Evolutionary conservation across 2,329 filamentous ascomycete genomes (phyloP), one percentile per base, ranked within the genome.

Genomic region (Monilinia aucupariae): DNA sequence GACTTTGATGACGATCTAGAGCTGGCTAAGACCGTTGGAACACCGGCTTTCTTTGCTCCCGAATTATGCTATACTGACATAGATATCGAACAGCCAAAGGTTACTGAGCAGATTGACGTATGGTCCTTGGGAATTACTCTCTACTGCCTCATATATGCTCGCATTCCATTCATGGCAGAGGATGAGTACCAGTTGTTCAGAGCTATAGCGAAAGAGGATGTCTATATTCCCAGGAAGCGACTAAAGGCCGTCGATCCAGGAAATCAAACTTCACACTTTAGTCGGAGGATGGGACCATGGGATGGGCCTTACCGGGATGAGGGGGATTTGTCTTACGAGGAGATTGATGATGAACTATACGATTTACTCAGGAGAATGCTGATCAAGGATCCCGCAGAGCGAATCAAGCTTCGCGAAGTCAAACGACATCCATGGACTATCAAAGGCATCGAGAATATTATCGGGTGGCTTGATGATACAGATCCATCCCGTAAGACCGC

Each of bases 81-180:
- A 30, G 87, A 85, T 66, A 75, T 76, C 70, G 85, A 82, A 72
- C 89, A 83, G 71, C 91, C 82, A 68, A 93, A 82, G 77, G 87
- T 99, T 48, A 96, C 92, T 5, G 91, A 91, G 70, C 91, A 96
- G 70, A 96, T 99, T 69, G 94, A 99, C 72, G 88, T 99, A 20
- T 99, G 94, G 94, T 96, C 94, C 13, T 81, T 99, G 27, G 94
- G 94, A 27, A 91, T 99, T 25, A 99, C 94, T 0, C 83, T 99
- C 2, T 99, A 97, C 76, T 96, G 93, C 72, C 86, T 99, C 74
- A 86, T 99, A 62, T 99, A 89, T 74, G 94, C 92, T 17, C 90
- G 94, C 60, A 90, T 97, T 48, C 94, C 94, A 0, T 99, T 97
- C 73, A 83, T 96, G 69, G 92, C 92, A 56, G 88, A 94, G 72